Conservation (phyloP, 2,329 filamentous ascomycete species). For the Epichloe glyceriae region DNA sequence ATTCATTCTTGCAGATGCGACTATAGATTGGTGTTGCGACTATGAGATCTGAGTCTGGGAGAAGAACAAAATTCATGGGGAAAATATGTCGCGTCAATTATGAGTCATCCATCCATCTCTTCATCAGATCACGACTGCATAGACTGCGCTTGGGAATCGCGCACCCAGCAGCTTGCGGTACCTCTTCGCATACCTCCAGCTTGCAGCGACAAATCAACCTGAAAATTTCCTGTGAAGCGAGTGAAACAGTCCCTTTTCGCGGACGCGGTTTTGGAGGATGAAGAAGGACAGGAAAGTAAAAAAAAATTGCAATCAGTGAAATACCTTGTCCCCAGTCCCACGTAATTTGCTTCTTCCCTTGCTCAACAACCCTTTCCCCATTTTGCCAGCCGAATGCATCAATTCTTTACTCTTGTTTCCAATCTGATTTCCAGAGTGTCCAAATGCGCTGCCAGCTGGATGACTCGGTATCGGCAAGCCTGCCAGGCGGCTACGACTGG, state of each 20-base stretch:
- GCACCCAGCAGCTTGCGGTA: neutral
- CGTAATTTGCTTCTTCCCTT: constrained; percentile 80
- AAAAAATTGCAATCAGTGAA: constrained; percentile 43
- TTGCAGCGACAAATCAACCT: constrained; percentile 3
- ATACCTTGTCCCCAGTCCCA: constrained; percentile 73
- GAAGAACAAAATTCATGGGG: neutral
- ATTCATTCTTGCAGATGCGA: constrained; percentile 13
- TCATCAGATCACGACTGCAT: constrained; percentile 18
- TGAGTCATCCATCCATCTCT: constrained; percentile 26
- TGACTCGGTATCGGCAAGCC: constrained; percentile 25
- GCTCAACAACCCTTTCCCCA: constrained; percentile 80
- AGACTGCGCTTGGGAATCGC: neutral
- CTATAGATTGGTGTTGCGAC: constrained; percentile 13
- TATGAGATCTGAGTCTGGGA: neutral
- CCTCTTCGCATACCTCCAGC: neutral
- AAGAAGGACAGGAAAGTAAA: constrained; percentile 16
- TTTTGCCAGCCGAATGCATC: constrained; percentile 73
- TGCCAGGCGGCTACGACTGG: constrained; percentile 23
- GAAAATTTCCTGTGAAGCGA: constrained; percentile 5
- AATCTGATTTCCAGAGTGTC: constrained; percentile 48
- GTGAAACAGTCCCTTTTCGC: neutral
- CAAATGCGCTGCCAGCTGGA: constrained; percentile 32
- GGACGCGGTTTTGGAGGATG: constrained; percentile 5
- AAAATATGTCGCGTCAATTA: constrained; percentile 26
- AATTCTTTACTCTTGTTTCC: constrained; percentile 81